Evolutionary conservation across 169 alveolate species (phyloP).

Genomic region (Cryptosporidium ubiquitum): DNA sequence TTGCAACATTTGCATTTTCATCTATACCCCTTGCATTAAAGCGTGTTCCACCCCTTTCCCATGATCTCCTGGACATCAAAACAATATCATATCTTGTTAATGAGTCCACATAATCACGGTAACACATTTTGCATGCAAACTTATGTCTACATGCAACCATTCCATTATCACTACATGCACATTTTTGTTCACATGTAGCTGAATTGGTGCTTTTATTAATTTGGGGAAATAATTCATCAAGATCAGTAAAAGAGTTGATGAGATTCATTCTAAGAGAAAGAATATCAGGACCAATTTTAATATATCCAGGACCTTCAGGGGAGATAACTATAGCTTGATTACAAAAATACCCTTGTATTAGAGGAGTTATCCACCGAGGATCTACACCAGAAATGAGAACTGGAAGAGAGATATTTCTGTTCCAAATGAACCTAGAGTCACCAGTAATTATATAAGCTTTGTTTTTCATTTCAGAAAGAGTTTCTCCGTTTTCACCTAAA

Average conservation of each 20-base stretch:
- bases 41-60: constrained; percentile 93
- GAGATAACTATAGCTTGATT: constrained; percentile 53
- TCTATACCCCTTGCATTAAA: constrained; percentile 96
- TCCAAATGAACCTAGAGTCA: constrained; percentile 62
- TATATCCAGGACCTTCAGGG: constrained; percentile 69
- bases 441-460: constrained; percentile 58
- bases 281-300: constrained; percentile 38
- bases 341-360: constrained; percentile 82
- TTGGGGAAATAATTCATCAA: not conserved
- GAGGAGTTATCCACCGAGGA: constrained; percentile 82
- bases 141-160: not conserved
- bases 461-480: not conserved
- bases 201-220: not conserved
- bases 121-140: constrained; percentile 41
- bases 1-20: constrained; percentile 93
- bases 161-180: constrained; percentile 8
- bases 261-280: constrained; percentile 29
- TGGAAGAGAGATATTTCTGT: constrained; percentile 51
- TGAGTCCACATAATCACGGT: constrained; percentile 39
- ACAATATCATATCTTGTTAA: constrained; percentile 73
- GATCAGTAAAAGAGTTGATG: constrained; percentile 53
- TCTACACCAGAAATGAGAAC: constrained; percentile 61
- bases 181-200: not conserved
- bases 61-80: constrained; percentile 89
- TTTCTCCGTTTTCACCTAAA: constrained; percentile 4